These are phyloP conservation scores for Beauveria rudraprayagi DNA, from an alignment of 2,329 filamentous ascomycete genomes.

Conservation along the genomic window DNA sequence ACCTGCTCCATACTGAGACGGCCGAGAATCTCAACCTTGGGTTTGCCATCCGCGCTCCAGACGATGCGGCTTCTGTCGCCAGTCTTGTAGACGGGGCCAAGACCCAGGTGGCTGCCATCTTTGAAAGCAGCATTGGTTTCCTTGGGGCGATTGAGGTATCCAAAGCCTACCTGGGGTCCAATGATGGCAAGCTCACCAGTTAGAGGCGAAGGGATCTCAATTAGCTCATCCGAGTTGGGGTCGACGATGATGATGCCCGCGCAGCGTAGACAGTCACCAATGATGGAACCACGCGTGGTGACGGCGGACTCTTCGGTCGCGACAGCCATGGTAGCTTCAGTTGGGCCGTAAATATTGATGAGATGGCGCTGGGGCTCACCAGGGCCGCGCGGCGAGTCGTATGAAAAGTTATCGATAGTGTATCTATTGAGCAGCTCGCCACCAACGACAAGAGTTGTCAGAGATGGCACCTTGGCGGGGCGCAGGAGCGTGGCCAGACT, in stretches of 20 bases:
- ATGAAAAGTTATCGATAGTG: constrained; percentile 10
- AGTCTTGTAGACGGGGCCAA: constrained; percentile 21
- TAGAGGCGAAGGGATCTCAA: not conserved
- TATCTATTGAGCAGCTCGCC: constrained; percentile 10
- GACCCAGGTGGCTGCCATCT: constrained; percentile 24
- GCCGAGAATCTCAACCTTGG: constrained; percentile 11
- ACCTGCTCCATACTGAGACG: constrained; percentile 10
- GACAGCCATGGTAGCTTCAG: constrained; percentile 10
- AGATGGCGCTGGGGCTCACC: constrained; percentile 5
- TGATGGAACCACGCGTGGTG: constrained; percentile 7
- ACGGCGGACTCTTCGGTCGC: constrained; percentile 3
- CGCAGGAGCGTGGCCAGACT: constrained; percentile 10
- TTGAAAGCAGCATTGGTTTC: constrained; percentile 8
- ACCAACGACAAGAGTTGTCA: constrained; percentile 11
- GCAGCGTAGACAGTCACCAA: constrained; percentile 10
- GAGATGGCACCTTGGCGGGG: constrained; percentile 6
- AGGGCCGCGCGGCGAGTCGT: constrained; percentile 32
- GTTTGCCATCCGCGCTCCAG: constrained; percentile 6
- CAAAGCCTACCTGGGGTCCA: constrained; percentile 12
- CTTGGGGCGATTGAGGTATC: constrained; percentile 12
- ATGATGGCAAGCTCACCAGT: constrained; percentile 20
- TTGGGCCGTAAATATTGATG: constrained; percentile 11
- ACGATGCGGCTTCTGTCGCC: constrained; percentile 9
- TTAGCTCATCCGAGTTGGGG: constrained; percentile 4
- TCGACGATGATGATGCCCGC: constrained; percentile 9